phyloP scores from a whole-genome alignment of 768 basidiomycete genomes.

The Cyathus striatus region DNA sequence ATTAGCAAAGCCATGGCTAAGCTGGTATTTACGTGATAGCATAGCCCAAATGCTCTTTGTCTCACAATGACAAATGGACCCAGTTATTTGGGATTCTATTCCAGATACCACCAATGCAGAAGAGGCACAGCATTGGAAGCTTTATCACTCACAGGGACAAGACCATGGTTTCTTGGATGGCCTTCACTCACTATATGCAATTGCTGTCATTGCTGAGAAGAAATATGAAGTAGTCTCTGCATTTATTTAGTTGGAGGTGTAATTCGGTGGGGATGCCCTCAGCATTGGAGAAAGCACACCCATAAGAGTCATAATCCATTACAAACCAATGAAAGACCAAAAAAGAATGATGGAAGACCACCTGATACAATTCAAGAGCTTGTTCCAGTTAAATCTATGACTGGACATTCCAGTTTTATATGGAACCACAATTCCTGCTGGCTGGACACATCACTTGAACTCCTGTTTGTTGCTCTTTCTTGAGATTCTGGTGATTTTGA shows the following conservation, averaged over 20 bases:
- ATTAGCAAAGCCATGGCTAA: conserved; percentile 16
- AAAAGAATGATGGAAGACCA: conserved; percentile 19
- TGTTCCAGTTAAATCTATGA: neutral
- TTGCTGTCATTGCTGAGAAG: conserved; percentile 15
- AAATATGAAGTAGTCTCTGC: conserved; percentile 5
- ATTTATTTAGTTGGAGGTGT: conserved; percentile 12
- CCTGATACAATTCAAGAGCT: conserved; percentile 1
- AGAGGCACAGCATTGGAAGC: conserved; percentile 7
- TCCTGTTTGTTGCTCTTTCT: neutral
- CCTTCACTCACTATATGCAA: conserved; percentile 4
- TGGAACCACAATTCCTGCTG: conserved; percentile 1
- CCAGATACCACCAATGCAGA: conserved; percentile 5
- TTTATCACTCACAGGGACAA: conserved; percentile 2
- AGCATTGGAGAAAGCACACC: conserved; percentile 18
- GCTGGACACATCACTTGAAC: neutral
- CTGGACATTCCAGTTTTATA: neutral
- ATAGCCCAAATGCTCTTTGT: conserved; percentile 22
- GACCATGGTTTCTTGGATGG: conserved; percentile 17
- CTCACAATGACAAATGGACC: conserved; percentile 11
- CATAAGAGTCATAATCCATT: conserved; percentile 9
- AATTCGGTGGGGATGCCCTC: conserved; percentile 16
- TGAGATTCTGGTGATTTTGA: neutral
- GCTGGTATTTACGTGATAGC: conserved; percentile 23
- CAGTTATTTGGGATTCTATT: conserved; percentile 4
- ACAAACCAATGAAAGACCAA: conserved; percentile 4